Percentiles rank a stretch among this genome's conserved stretches.
phyloP scores from a whole-genome alignment of 192 early-diverging fungal species.

The Coemansia sp. region DNA sequence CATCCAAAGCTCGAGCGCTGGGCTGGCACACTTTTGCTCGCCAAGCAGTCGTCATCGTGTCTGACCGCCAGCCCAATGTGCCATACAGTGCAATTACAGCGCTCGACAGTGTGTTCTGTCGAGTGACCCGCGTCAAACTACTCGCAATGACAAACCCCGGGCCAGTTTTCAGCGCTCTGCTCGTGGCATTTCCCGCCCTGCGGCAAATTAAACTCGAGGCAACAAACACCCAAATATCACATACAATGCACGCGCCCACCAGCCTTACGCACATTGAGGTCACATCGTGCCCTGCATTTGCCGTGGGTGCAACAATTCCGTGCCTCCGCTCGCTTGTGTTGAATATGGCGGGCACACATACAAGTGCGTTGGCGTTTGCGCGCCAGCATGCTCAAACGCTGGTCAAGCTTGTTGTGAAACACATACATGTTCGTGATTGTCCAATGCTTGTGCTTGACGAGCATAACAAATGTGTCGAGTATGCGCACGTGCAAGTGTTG shows the following conservation, averaged over 20 bases:
- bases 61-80: background rate
- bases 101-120: background rate
- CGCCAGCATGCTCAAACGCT: constrained; percentile 20
- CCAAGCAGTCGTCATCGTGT: constrained; percentile 6
- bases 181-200: constrained; percentile 6
- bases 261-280: constrained; percentile 3
- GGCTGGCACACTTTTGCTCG: constrained; percentile 22
- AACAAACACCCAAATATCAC: constrained; percentile 4
- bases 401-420: constrained; percentile 7
- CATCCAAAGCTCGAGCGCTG: constrained; percentile 15
- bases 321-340: constrained; percentile 9
- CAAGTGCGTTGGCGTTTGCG: constrained; percentile 1
- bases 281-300: constrained; percentile 11
- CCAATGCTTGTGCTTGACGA: constrained; percentile 2
- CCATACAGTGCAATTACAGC: background rate
- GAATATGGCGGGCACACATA: constrained; percentile 4
- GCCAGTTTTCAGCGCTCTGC: constrained; percentile 8
- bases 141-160: constrained; percentile 1
- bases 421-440: constrained; percentile 19
- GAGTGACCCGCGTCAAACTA: constrained; percentile 1
- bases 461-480: background rate
- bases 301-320: background rate
- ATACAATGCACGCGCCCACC: background rate
- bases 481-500: constrained; percentile 6
- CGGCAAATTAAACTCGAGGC: constrained; percentile 14